phyloP scores from a whole-genome alignment of 2,329 filamentous ascomycete genomes.

The Leptodontidium sp. region DNA sequence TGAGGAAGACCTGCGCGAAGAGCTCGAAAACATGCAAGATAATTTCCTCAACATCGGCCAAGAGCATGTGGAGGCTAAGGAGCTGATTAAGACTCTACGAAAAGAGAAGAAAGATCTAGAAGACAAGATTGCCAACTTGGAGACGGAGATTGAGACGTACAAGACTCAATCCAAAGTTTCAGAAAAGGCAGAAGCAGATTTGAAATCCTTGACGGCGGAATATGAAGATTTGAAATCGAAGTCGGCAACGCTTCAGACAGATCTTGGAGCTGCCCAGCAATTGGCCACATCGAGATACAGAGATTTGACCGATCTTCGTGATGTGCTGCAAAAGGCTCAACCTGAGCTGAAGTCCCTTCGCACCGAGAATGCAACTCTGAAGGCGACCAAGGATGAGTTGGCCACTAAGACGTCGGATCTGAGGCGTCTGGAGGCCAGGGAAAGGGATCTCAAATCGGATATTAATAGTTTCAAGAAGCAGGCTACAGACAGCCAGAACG shows the following conservation, averaged over 20 bases:
- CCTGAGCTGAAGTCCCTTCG: conserved; percentile 83
- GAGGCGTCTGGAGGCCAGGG: conserved; percentile 78
- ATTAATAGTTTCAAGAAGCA: conserved; percentile 74
- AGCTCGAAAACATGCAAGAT: conserved; percentile 84
- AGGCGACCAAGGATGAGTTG: conserved; percentile 78
- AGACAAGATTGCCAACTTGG: conserved; percentile 70
- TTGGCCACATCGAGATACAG: conserved; percentile 88
- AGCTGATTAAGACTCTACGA: conserved; percentile 75
- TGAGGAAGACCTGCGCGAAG: conserved; percentile 82
- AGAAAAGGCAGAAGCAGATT: conserved; percentile 42
- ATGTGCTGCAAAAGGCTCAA: conserved; percentile 83
- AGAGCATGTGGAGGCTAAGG: conserved; percentile 84
- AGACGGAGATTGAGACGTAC: conserved; percentile 68
- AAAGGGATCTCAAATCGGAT: conserved; percentile 83
- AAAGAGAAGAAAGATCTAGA: conserved; percentile 73
- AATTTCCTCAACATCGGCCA: conserved; percentile 81
- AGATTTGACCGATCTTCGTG: conserved; percentile 81
- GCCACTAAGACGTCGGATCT: conserved; percentile 68
- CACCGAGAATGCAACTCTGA: conserved; percentile 78
- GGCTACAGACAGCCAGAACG: conserved; percentile 75
- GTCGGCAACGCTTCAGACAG: conserved; percentile 75
- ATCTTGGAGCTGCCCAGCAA: conserved; percentile 85
- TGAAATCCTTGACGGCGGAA: conserved; percentile 56
- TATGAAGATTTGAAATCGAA: conserved; percentile 75
- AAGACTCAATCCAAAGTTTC: conserved; percentile 42